A percentile compares a stretch with the other conserved stretches of the same genome.
These are phyloP conservation scores for Ajuga chamaepitys DNA, from an alignment of 257 asterid species.

Conservation along the genomic window DNA sequence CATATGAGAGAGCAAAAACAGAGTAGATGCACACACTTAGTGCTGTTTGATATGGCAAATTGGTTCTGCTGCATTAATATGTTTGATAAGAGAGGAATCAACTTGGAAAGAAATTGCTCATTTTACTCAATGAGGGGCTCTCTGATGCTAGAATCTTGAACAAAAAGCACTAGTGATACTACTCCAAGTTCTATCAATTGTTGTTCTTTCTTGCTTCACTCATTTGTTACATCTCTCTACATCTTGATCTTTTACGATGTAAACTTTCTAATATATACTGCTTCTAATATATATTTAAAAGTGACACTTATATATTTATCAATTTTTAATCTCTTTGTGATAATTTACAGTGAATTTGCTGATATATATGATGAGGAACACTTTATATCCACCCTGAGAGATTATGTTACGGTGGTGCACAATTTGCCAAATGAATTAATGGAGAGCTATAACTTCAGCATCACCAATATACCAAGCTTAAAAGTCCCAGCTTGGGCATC, in stretches of 20 bases:
- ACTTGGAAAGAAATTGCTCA: not conserved
- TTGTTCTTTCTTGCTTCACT: not conserved
- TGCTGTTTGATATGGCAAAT: too few relatives aligned
- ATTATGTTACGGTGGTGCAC: slow-evolving; percentile 49
- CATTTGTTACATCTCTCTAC: too few relatives aligned
- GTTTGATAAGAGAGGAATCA: not conserved
- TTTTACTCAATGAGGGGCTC: not conserved
- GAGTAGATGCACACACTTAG: not conserved
- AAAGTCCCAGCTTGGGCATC: slow-evolving; percentile 80
- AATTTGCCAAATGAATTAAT: slow-evolving; percentile 58
- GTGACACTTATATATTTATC: too few relatives aligned
- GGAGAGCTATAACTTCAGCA: slow-evolving; percentile 58
- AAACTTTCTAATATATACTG: too few relatives aligned
- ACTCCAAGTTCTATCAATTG: not conserved
- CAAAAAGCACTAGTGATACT: not conserved
- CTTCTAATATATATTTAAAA: too few relatives aligned
- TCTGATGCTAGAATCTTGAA: not conserved
- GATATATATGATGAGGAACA: slow-evolving; percentile 82
- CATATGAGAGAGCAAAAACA: not conserved
- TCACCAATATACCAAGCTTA: slow-evolving; percentile 52
- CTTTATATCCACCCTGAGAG: slow-evolving; percentile 59
- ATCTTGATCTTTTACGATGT: too few relatives aligned
- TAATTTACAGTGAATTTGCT: slow-evolving; percentile 49
- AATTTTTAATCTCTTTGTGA: slow-evolving; percentile 10
- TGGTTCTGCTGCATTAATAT: not conserved